Percentiles rank a stretch among this genome's conserved stretches.
Evolutionary conservation across 1,284 basidiomycete species (phyloP).

Genomic region (Cutaneotrichosporon cyanovorans): DNA sequence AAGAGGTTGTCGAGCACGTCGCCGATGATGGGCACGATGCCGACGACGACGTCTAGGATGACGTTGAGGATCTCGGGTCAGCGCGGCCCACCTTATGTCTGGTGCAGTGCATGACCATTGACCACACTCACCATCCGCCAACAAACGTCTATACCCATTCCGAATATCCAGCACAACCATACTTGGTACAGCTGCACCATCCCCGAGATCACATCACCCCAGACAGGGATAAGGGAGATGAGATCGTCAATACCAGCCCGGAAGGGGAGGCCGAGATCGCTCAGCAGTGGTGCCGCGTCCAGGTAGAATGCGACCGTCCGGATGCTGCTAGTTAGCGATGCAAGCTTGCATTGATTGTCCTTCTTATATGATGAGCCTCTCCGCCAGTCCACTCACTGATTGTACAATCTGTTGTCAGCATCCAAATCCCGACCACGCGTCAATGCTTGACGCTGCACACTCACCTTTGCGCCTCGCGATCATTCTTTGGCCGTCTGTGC

Average conservation of each 20-base stretch:
- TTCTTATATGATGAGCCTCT: too few relatives aligned
- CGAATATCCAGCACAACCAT: slow-evolving; percentile 41
- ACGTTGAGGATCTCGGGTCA: slow-evolving; percentile 34
- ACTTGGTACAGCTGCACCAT: slow-evolving; percentile 45
- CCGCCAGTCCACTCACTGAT: slow-evolving; percentile 31
- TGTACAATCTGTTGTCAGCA: slow-evolving; percentile 33
- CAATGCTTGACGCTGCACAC: slow-evolving; percentile 14
- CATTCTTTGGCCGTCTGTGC: slow-evolving; percentile 28
- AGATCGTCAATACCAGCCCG: slow-evolving; percentile 45
- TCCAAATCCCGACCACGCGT: background rate
- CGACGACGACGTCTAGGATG: slow-evolving; percentile 38
- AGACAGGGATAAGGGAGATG: slow-evolving; percentile 44
- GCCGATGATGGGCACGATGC: slow-evolving; percentile 42
- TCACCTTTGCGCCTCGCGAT: slow-evolving; percentile 42
- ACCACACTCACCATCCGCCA: slow-evolving; percentile 43
- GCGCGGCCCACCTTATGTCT: background rate
- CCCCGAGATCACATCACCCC: slow-evolving; percentile 42
- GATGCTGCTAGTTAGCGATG: slow-evolving; percentile 13
- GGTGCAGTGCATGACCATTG: too few relatives aligned
- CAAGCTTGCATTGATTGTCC: too few relatives aligned
- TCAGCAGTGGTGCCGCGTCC: slow-evolving; percentile 43
- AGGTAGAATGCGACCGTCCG: slow-evolving; percentile 44
- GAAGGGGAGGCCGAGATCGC: slow-evolving; percentile 45
- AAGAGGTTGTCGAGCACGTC: slow-evolving; percentile 46
- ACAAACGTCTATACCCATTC: slow-evolving; percentile 28